These are phyloP conservation scores for Syzygium oleosum DNA, from an alignment of 345 rosid species.

Conservation along the genomic window DNA sequence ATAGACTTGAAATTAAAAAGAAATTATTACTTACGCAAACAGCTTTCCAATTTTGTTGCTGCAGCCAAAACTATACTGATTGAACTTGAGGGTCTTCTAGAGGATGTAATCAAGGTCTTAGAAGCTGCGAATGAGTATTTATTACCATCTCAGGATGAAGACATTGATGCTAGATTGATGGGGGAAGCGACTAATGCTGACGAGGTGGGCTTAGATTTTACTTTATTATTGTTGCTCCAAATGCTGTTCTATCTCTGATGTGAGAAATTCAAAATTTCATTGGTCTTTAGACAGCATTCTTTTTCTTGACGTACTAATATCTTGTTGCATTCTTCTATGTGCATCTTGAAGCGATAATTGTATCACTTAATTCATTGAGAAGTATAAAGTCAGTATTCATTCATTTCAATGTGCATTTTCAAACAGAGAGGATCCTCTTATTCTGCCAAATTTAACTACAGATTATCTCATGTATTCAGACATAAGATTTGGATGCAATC, in stretches of 20 bases:
- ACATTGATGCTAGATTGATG: slow-evolving; percentile 10
- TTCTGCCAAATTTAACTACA: neutral
- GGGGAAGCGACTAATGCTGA: slow-evolving; percentile 8
- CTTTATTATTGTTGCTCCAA: neutral
- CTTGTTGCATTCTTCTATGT: neutral
- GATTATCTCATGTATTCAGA: neutral
- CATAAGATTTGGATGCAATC: neutral
- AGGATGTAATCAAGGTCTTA: slow-evolving; percentile 28
- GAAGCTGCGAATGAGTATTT: slow-evolving; percentile 22
- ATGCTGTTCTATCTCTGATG: neutral
- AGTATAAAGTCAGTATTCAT: neutral
- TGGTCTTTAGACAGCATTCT: neutral
- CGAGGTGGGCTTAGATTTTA: slow-evolving; percentile 26
- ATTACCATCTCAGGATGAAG: slow-evolving; percentile 14
- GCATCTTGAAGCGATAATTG: neutral
- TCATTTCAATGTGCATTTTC: neutral
- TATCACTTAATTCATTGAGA: neutral
- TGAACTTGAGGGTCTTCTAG: slow-evolving; percentile 43
- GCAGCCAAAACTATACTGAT: slow-evolving; percentile 48
- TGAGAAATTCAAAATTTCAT: neutral
- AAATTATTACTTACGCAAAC: neutral
- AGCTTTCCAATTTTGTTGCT: neutral
- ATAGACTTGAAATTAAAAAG: neutral
- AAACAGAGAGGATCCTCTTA: neutral
- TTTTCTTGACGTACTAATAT: neutral